These are phyloP conservation scores for Crithidia acanthocephali DNA, from an alignment of 208 protist genomes.

Conservation along the genomic window DNA sequence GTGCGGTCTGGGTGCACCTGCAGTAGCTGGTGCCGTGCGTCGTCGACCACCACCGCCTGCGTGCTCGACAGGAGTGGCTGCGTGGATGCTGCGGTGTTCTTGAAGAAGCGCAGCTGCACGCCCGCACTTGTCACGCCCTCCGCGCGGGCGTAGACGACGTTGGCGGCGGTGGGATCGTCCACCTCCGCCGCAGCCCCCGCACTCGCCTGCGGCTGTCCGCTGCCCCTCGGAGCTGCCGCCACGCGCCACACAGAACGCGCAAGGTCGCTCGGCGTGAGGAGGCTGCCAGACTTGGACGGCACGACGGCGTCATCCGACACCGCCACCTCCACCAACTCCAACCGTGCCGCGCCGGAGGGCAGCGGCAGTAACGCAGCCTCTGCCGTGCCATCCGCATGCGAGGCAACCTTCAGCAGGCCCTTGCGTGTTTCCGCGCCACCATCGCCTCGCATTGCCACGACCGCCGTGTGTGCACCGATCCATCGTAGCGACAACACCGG, in stretches of 20 bases:
- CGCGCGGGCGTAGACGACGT: conserved; percentile 34
- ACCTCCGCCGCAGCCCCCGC: neutral
- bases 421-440: neutral
- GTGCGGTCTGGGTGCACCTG: conserved; percentile 14
- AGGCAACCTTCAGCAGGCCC: conserved; percentile 26
- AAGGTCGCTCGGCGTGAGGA: conserved; percentile 17
- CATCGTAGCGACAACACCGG: conserved; percentile 31
- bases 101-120: conserved; percentile 34
- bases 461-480: conserved; percentile 16
- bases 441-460: conserved; percentile 5
- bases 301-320: neutral
- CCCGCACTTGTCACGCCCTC: conserved; percentile 17
- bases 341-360: neutral
- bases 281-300: neutral
- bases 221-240: neutral
- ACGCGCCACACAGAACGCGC: conserved; percentile 27
- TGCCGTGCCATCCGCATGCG: conserved; percentile 7
- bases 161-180: conserved; percentile 10
- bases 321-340: conserved; percentile 29
- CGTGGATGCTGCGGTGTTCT: neutral
- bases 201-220: neutral
- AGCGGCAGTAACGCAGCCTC: conserved; percentile 27
- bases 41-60: conserved; percentile 35
- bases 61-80: neutral
- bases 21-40: conserved; percentile 42